Base-by-base conservation (phyloP, 345 rosid genomes). In the Corymbia maculata region DNA sequence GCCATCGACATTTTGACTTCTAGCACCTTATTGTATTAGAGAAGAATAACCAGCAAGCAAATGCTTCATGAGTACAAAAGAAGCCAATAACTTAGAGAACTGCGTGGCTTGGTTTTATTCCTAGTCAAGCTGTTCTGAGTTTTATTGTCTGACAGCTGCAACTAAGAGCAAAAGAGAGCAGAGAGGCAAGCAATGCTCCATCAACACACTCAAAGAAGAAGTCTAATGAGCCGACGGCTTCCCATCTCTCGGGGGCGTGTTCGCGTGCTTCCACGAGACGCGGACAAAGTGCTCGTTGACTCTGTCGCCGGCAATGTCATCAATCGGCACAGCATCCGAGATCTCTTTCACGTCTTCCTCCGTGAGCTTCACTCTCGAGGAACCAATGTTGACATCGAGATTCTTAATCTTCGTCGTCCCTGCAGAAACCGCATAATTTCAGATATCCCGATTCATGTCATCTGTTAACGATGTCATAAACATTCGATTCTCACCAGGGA, bases 311-410 rank as follows among this genome's bases (percentile, higher is more conserved):
- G 89, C 89, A 52, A 92, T 91, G 22, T 92, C 92, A 16, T 90
- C 68, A 26, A 79, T 86, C 2, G 92, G 91, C n/a, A 92, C 86
- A 30, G 90, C 91, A 82, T 89, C 90, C 5, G 92, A 90, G 59
- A 90, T 87, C 89, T 91, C 93, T 88, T 92, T 89, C 82, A 90
- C 49, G 68, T 91, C 94, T 30, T 92, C 89, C 85, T 86, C 89
- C 11, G 88, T 82, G 22, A 93, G 91, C 87, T 91, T 93, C 87
- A 93, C 92, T 85, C 51, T 66, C 85, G 91, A 17, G 16, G 95
- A 91, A 17, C 89, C 90, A 7, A 85, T 88, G n/a, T 91, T 92
- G 82, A 47, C 88, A 24, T 88, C 88, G 13, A 91, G 87, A 87
- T 92, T 89, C 86, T 87, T 90, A 1, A 87, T 70, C 90, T 91